These are phyloP conservation scores for Tetrapisispora taiwanensis DNA, from an alignment of 805 yeast genomes.

Conservation along the genomic window DNA sequence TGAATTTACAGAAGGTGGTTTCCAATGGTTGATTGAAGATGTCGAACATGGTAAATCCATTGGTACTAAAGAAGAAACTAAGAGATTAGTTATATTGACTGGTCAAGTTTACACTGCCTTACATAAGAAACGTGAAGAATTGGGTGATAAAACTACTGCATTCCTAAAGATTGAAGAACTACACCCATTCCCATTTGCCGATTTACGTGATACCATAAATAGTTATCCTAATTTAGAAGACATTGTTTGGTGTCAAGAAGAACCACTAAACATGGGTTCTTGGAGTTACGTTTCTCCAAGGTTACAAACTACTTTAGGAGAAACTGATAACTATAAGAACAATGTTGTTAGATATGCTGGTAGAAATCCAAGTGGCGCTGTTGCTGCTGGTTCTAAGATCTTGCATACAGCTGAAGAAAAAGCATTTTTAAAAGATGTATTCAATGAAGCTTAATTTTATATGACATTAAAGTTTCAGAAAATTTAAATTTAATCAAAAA, in stretches of 20 bases:
- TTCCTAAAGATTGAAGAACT: conserved; percentile 84
- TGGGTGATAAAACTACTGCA: conserved; percentile 76
- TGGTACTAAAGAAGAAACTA: conserved; percentile 69
- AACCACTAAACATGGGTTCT: conserved; percentile 95
- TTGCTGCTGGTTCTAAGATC: conserved; percentile 93
- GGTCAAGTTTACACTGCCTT: conserved; percentile 96
- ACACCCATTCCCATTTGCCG: conserved; percentile 98
- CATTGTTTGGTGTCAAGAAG: conserved; percentile 96
- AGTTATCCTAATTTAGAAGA: conserved; percentile 76
- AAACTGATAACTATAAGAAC: conserved; percentile 59
- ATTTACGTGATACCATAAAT: conserved; percentile 73
- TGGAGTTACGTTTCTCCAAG: conserved; percentile 79
- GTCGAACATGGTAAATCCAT: conserved; percentile 71
- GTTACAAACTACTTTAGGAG: conserved; percentile 60
- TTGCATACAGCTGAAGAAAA: conserved; percentile 85
- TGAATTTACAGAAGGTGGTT: conserved; percentile 86
- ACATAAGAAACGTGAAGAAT: conserved; percentile 73
- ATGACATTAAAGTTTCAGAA: not conserved
- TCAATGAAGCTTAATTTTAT: conserved; percentile 22
- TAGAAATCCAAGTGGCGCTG: conserved; percentile 95
- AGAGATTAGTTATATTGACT: conserved; percentile 71
- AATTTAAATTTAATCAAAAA: not conserved
- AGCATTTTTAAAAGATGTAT: conserved; percentile 72
- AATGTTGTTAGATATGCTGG: conserved; percentile 75
- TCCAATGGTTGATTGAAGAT: conserved; percentile 96